Conservation (phyloP, 805 yeast species). For the Komagataella populi region DNA sequence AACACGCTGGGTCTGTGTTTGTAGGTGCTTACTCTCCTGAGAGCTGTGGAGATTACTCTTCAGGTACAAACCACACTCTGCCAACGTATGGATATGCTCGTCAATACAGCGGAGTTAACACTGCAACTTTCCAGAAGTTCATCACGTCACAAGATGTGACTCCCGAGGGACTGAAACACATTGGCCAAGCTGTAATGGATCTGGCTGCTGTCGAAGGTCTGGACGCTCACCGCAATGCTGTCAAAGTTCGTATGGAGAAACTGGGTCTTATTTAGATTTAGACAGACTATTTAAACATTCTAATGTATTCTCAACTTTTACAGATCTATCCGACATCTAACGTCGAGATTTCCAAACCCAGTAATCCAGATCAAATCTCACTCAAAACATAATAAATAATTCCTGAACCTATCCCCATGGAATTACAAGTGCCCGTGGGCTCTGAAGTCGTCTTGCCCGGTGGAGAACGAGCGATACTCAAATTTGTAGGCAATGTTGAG, state of each 20-base stretch:
- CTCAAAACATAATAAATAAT: not conserved
- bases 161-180: conserved; percentile 69
- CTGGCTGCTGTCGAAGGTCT: conserved; percentile 94
- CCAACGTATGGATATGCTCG: conserved; percentile 98
- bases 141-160: conserved; percentile 89
- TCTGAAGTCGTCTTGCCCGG: conserved; percentile 35
- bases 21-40: conserved; percentile 97
- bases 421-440: conserved; percentile 4
- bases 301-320: not conserved
- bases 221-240: conserved; percentile 96
- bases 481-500: conserved; percentile 60
- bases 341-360: not conserved
- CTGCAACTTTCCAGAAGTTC: conserved; percentile 89
- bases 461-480: conserved; percentile 52
- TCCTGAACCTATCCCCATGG: not conserved
- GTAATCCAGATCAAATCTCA: not conserved
- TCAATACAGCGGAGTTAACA: conserved; percentile 95
- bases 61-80: conserved; percentile 96
- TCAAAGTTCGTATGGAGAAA: conserved; percentile 83
- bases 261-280: conserved; percentile 27
- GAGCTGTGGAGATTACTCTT: conserved; percentile 95
- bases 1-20: conserved; percentile 92
- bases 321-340: not conserved
- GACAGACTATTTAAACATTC: not conserved
- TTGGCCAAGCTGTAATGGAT: conserved; percentile 94